Evolutionary conservation across 1,284 basidiomycete species (phyloP).

Genomic region (Boletus holoroseus): DNA sequence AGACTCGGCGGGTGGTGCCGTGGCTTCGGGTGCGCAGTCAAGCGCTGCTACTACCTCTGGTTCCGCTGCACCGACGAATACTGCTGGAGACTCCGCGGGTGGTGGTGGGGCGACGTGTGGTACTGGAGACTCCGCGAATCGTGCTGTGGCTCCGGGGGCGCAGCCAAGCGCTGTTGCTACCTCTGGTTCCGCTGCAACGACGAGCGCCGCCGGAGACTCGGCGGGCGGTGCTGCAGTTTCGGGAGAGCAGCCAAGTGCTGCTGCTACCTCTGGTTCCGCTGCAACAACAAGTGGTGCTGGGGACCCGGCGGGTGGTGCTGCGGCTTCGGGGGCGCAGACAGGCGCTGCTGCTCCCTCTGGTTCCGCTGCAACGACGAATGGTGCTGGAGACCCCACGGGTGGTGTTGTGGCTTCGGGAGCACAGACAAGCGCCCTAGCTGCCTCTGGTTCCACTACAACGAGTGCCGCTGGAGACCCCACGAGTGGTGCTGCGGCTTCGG

Average conservation of each 20-base stretch:
- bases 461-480: no score
- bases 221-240: no score
- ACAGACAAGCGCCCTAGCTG: background rate
- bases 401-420: background rate
- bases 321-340: background rate
- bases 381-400: background rate
- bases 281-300: background rate
- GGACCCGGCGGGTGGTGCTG: no score
- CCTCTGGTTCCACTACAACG: background rate
- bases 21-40: no score
- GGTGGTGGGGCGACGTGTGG: no score
- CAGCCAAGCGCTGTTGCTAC: background rate
- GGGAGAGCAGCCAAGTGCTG: no score
- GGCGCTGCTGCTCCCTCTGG: background rate
- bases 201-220: background rate
- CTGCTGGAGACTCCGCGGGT: no score
- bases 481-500: no score
- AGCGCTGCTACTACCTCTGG: background rate
- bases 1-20: no score
- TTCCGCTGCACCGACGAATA: background rate
- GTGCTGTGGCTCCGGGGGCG: background rate
- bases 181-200: background rate
- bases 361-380: background rate
- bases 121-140: background rate
- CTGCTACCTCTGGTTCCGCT: background rate